These are phyloP conservation scores for Trichosanthes truncata DNA, from an alignment of 306 rosid genomes.

Conservation along the genomic window DNA sequence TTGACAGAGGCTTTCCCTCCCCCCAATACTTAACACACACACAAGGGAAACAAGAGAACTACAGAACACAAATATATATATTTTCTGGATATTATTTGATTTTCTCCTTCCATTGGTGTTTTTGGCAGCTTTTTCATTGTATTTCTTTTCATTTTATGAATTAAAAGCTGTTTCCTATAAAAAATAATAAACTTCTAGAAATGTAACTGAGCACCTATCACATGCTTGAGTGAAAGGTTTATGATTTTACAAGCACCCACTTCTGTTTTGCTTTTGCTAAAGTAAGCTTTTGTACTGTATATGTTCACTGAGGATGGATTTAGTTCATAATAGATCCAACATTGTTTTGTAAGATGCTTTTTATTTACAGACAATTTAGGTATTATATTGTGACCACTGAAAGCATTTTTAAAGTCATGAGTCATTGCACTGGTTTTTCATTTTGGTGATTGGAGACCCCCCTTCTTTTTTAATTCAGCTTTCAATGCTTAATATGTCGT, in stretches of 20 bases:
- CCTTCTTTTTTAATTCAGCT: slow-evolving; percentile 10
- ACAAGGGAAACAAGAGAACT: background rate
- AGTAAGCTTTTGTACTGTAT: background rate
- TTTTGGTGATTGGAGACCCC: background rate
- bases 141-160: background rate
- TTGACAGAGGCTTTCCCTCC: background rate
- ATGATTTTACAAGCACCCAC: background rate
- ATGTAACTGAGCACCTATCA: background rate
- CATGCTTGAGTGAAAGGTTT: background rate
- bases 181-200: background rate
- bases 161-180: background rate
- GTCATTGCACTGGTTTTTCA: background rate
- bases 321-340: background rate
- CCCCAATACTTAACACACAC: background rate
- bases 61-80: background rate
- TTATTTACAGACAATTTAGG: background rate
- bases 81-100: background rate
- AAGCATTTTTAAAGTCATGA: background rate
- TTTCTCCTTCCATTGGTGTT: background rate
- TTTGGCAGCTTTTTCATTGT: background rate
- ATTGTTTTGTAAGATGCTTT: background rate
- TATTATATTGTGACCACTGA: background rate
- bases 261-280: background rate
- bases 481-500: background rate
- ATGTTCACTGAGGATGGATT: background rate